These are phyloP conservation scores for Mycena haematopus DNA, from an alignment of 768 basidiomycete species.

Conservation along the genomic window DNA sequence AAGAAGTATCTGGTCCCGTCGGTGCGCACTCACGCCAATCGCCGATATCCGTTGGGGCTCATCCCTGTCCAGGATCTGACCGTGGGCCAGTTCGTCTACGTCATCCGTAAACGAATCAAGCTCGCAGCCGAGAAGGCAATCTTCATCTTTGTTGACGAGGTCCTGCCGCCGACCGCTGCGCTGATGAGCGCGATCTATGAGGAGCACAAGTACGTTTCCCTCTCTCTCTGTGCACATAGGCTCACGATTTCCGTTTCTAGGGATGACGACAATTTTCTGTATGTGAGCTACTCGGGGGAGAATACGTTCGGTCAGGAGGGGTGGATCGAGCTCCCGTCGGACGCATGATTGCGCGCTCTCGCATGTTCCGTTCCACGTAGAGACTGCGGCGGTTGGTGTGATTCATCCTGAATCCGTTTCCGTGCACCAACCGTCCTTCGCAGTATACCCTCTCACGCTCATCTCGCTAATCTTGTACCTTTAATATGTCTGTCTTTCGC, in stretches of 20 bases:
- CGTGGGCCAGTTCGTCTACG: constrained; percentile 98
- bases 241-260: constrained; percentile 51
- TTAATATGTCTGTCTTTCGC: constrained; percentile 31
- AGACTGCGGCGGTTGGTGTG: constrained; percentile 32
- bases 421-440: constrained; percentile 19
- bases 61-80: constrained; percentile 76
- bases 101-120: constrained; percentile 99
- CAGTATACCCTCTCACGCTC: constrained; percentile 28
- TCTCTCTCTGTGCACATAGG: constrained; percentile 8
- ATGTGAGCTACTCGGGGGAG: constrained; percentile 98
- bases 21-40: constrained; percentile 53
- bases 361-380: constrained; percentile 15
- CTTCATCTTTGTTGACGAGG: constrained; percentile 99
- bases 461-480: constrained; percentile 31
- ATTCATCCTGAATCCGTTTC: constrained; percentile 31
- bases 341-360: constrained; percentile 42
- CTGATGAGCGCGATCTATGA: constrained; percentile 99
- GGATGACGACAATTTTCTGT: constrained; percentile 99
- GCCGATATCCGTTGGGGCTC: constrained; percentile 6
- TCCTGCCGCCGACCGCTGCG: constrained; percentile 96
- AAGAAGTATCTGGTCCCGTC: constrained; percentile 99
- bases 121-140: constrained; percentile 99
- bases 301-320: constrained; percentile 84
- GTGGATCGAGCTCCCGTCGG: constrained; percentile 54
- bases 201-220: constrained; percentile 90